phyloP scores from a whole-genome alignment of 495 filamentous ascomycete genomes.

The Penicillium paxilli region DNA sequence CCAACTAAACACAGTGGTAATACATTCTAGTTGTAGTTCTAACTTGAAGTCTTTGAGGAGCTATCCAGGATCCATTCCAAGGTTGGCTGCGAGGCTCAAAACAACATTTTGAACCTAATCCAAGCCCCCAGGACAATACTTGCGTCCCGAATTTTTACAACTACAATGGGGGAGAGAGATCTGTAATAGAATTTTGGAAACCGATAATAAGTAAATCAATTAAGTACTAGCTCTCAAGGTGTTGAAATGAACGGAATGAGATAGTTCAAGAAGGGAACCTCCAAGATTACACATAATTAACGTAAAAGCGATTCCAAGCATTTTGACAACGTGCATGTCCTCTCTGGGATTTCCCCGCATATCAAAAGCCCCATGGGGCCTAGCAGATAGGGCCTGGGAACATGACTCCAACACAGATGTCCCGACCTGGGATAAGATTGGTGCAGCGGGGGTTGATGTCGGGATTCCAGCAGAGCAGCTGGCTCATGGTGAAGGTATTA shows the following conservation, averaged over 20 bases:
- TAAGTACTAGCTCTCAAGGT: background rate
- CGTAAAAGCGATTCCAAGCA: background rate
- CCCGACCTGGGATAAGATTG: constrained; percentile 26
- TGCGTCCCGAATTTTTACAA: too few relatives aligned
- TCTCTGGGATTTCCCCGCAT: background rate
- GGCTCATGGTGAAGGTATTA: constrained; percentile 21
- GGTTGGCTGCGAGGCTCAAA: too few relatives aligned
- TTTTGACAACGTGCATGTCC: background rate
- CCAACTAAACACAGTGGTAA: too few relatives aligned
- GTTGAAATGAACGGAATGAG: background rate
- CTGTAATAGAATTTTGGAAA: too few relatives aligned
- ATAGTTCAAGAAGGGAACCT: background rate
- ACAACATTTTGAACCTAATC: too few relatives aligned
- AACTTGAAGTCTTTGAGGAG: too few relatives aligned
- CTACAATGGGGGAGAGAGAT: too few relatives aligned
- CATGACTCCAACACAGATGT: constrained; percentile 20
- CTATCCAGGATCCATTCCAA: too few relatives aligned
- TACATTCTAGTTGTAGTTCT: too few relatives aligned
- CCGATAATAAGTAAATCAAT: background rate
- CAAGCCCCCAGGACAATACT: too few relatives aligned
- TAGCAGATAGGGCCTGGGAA: constrained; percentile 13
- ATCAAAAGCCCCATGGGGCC: background rate
- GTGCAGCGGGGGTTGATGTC: constrained; percentile 27
- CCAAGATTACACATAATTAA: background rate
- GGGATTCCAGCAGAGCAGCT: constrained; percentile 29